Evolutionary conservation across 371 early-diverging fungal genomes (phyloP), one percentile per base, ranked within the genome.

Genomic region (Capillidium rhysosporum): DNA sequence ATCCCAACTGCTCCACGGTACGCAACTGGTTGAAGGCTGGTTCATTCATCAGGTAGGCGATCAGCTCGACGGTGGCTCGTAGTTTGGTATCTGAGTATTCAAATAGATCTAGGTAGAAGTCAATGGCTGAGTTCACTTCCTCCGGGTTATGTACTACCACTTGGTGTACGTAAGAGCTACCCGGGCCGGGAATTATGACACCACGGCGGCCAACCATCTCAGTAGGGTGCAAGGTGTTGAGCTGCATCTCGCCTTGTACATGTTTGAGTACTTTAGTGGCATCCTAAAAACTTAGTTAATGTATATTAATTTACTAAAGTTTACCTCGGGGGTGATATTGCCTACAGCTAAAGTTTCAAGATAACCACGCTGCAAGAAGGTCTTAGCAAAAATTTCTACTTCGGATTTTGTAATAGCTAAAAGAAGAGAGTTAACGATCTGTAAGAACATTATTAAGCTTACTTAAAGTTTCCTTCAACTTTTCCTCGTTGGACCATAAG

Each of bases 11-110:
- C 57, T 89, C 91, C 57, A 89, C 88, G 8, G 95, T 94, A 25
- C 94, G 77, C 38, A 96, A 69, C 60, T 82, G 82, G 64, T 92
- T 82, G 66, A 92, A 96, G 59, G 79, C 86, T 12, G 93, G 89
- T 62, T 92, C 92, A 52, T 77, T 69, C 2, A 79, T 66, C 21
- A 93, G 81, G 58, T 88, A 84, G 0, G 77, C 72, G 57, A 89
- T 55, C 25, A 95, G 64, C 26, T 72, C 73, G 29, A 81, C 59
- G 16, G 69, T 65, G 2, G 79, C 9, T 18, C 9, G 24, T 4
- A 8, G 4, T 26, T 5, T 12, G 10, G 14, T 18, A 29, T 7
- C 8, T 23, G 26, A 7, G n/a, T 12, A 7, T 18, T 20, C 26
- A 18, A 18, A 29, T 29, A 47, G 7, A 18, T 47, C 26, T 3